Evolutionary conservation across 2,329 filamentous ascomycete species (phyloP).

Genomic region (Elsinoe batatas): DNA sequence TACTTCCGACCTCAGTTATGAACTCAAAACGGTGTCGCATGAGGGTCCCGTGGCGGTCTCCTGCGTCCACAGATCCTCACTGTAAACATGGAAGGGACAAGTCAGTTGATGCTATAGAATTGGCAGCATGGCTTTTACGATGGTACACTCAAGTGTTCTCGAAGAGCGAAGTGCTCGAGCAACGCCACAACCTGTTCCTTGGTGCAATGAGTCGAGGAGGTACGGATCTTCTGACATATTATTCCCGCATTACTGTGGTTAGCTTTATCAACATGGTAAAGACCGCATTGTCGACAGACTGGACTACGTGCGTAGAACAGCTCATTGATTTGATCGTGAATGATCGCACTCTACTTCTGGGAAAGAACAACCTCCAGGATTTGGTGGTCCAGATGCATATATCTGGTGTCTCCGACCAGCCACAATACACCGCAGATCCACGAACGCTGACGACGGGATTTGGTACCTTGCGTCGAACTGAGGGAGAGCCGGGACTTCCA

Average conservation of each 20-base stretch:
- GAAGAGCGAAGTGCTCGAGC: constrained; percentile 27
- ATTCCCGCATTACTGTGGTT: constrained; percentile 22
- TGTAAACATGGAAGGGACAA: neutral
- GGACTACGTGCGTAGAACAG: constrained; percentile 15
- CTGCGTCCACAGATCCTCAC: neutral
- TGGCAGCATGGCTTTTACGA: constrained; percentile 33
- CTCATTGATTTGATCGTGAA: constrained; percentile 16
- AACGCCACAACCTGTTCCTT: constrained; percentile 10
- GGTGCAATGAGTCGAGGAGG: neutral
- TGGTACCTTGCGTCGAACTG: neutral
- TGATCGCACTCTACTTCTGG: constrained; percentile 17
- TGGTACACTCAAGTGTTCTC: constrained; percentile 40
- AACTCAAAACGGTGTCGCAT: constrained; percentile 13
- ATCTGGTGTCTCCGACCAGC: constrained; percentile 15
- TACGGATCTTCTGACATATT: constrained; percentile 15
- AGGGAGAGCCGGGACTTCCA: constrained; percentile 6
- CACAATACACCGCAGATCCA: neutral
- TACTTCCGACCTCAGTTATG: neutral
- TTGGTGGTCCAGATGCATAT: constrained; percentile 23
- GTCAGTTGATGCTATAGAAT: constrained; percentile 24
- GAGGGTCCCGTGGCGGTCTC: constrained; percentile 16
- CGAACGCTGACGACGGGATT: neutral
- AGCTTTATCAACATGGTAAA: constrained; percentile 22
- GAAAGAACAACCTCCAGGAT: constrained; percentile 23
- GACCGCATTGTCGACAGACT: constrained; percentile 18